Evolutionary conservation across 306 rosid species (phyloP).

Genomic region (Benincasa hispida): DNA sequence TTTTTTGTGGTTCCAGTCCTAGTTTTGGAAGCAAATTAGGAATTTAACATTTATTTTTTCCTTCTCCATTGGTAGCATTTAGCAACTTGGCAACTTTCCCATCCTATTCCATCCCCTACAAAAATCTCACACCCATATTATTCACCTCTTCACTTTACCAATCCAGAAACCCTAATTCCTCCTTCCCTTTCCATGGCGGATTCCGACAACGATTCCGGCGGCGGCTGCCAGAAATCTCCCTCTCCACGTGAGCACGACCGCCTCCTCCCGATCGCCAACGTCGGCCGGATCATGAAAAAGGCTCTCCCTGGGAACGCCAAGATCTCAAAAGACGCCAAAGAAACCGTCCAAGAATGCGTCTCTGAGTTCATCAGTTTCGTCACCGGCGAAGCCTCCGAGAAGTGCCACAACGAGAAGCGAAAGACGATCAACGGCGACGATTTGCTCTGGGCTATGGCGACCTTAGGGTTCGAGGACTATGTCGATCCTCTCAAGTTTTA

Average conservation of each 20-base stretch:
- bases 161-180: not conserved
- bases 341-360: constrained; percentile 85
- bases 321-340: constrained; percentile 88
- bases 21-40: too few species aligned
- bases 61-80: too few species aligned
- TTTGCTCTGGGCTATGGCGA: constrained; percentile 86
- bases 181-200: constrained; percentile 42
- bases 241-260: constrained; percentile 79
- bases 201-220: constrained; percentile 82
- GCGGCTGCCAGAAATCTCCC: constrained; percentile 28
- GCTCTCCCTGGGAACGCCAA: constrained; percentile 83
- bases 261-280: constrained; percentile 77
- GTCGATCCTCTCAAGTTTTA: constrained; percentile 77
- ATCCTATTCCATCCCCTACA: not conserved
- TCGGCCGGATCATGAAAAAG: constrained; percentile 85
- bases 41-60: too few species aligned
- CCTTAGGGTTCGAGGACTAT: constrained; percentile 71
- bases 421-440: constrained; percentile 93
- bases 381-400: constrained; percentile 87
- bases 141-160: not conserved
- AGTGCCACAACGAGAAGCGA: constrained; percentile 86
- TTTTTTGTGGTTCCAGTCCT: too few species aligned
- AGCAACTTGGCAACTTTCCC: not conserved
- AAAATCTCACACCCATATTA: not conserved
- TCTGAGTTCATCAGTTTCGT: constrained; percentile 89